Conservation (phyloP, 2,329 filamentous ascomycete genomes). For the Cordyceps farinosa region DNA sequence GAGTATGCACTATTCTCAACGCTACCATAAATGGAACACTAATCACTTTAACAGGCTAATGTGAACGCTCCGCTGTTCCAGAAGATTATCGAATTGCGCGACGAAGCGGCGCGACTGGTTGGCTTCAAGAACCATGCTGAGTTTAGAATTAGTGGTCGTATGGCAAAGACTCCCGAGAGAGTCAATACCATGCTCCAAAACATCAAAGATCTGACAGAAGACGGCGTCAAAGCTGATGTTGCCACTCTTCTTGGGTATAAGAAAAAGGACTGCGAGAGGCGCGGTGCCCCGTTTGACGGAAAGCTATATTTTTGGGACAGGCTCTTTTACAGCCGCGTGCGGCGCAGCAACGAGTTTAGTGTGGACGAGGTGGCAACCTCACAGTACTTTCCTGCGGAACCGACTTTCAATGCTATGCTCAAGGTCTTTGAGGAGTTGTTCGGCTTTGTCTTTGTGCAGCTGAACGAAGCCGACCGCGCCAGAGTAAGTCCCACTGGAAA, state of each 20-base stretch:
- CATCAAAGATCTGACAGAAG: conserved; percentile 61
- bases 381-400: conserved; percentile 76
- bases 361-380: conserved; percentile 76
- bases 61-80: conserved; percentile 70
- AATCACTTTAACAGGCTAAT: conserved; percentile 49
- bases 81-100: conserved; percentile 69
- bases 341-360: conserved; percentile 75
- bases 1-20: conserved; percentile 12
- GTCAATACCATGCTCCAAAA: conserved; percentile 71
- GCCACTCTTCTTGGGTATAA: conserved; percentile 70
- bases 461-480: conserved; percentile 62
- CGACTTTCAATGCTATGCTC: conserved; percentile 73
- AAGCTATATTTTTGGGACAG: conserved; percentile 82
- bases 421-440: conserved; percentile 80
- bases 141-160: conserved; percentile 76
- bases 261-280: conserved; percentile 61
- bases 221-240: conserved; percentile 68
- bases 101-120: conserved; percentile 72
- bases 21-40: background rate
- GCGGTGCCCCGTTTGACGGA: conserved; percentile 58
- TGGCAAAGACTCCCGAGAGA: conserved; percentile 72
- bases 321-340: conserved; percentile 73
- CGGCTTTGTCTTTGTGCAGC: conserved; percentile 74
- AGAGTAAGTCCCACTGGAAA: conserved; percentile 63
- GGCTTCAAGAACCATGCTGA: conserved; percentile 77